Evolutionary conservation across 1,139 yeast genomes (phyloP).

Genomic region (Candida neerlandica): DNA sequence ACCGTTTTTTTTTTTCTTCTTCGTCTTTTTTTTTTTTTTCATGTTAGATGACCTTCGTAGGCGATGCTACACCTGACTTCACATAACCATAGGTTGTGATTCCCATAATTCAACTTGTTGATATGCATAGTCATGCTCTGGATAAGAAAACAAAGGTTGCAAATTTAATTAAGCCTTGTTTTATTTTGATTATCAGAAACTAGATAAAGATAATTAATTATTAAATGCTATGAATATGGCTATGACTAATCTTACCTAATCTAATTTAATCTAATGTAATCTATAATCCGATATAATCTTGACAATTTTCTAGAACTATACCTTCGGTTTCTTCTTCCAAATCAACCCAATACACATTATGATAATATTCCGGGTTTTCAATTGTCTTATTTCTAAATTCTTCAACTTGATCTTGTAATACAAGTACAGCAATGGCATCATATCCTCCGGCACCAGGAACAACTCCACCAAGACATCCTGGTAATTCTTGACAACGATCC

Average conservation of each 20-base stretch:
- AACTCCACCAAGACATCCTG: conserved; percentile 89
- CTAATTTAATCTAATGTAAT: neutral
- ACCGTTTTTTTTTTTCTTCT: too few species aligned
- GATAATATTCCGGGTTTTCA: conserved; percentile 28
- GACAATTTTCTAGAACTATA: conserved; percentile 36
- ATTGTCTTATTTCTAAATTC: conserved; percentile 35
- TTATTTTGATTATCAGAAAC: too few species aligned
- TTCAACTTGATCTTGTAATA: conserved; percentile 48
- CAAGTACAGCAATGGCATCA: conserved; percentile 83
- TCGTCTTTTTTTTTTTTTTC: too few species aligned
- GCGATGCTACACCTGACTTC: too few species aligned
- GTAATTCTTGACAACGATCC: conserved; percentile 56
- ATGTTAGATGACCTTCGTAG: too few species aligned
- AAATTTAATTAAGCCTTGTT: neutral
- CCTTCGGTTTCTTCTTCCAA: conserved; percentile 63
- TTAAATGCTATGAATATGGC: conserved; percentile 3
- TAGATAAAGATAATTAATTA: too few species aligned
- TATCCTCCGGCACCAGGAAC: conserved; percentile 99
- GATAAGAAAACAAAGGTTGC: too few species aligned
- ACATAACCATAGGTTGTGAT: too few species aligned
- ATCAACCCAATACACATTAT: conserved; percentile 63
- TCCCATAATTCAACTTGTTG: too few species aligned
- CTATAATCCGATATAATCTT: conserved; percentile 32
- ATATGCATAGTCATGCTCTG: too few species aligned
- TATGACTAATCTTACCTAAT: too few species aligned